These are phyloP conservation scores for Sanghuangporus sanghuang DNA, from an alignment of 1,284 basidiomycete genomes.

Conservation along the genomic window DNA sequence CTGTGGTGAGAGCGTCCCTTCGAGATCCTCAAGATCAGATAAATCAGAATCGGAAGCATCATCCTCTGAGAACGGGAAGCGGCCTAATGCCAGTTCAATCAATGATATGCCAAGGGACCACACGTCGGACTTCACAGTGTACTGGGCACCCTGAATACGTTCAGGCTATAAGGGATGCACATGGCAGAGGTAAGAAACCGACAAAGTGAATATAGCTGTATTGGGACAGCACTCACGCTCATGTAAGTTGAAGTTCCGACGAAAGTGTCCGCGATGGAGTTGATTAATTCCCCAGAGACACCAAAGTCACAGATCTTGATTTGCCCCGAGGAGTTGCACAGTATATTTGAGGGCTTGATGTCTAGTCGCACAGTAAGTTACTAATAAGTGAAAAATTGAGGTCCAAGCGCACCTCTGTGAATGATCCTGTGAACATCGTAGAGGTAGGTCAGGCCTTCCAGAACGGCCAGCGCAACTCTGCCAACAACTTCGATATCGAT, in stretches of 20 bases:
- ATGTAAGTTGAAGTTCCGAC: slow-evolving; percentile 99
- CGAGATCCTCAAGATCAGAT: slow-evolving; percentile 50
- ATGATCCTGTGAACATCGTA: slow-evolving; percentile 99
- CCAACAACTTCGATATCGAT: slow-evolving; percentile 88
- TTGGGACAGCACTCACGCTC: slow-evolving; percentile 67
- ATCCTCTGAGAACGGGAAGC: slow-evolving; percentile 84
- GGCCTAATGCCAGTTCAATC: slow-evolving; percentile 90
- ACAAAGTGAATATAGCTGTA: slow-evolving; percentile 6
- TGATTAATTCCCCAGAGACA: slow-evolving; percentile 97
- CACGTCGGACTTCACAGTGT: slow-evolving; percentile 96
- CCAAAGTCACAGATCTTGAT: slow-evolving; percentile 99
- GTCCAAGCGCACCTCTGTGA: slow-evolving; percentile 77
- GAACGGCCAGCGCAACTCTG: slow-evolving; percentile 87
- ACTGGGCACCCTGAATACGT: slow-evolving; percentile 96
- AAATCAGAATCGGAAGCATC: slow-evolving; percentile 60
- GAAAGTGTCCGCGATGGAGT: slow-evolving; percentile 98
- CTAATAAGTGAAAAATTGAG: not conserved
- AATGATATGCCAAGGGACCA: slow-evolving; percentile 96
- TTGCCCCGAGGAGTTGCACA: slow-evolving; percentile 89
- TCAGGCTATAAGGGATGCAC: slow-evolving; percentile 67
- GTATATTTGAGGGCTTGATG: slow-evolving; percentile 98
- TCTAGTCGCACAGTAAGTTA: slow-evolving; percentile 45
- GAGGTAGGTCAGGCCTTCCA: slow-evolving; percentile 94
- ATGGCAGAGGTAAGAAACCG: slow-evolving; percentile 13
- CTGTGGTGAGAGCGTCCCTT: slow-evolving; percentile 60